Percentiles rank a stretch among this genome's conserved stretches.
phyloP scores from a whole-genome alignment of 495 filamentous ascomycete genomes.

The Penicillium angulare region DNA sequence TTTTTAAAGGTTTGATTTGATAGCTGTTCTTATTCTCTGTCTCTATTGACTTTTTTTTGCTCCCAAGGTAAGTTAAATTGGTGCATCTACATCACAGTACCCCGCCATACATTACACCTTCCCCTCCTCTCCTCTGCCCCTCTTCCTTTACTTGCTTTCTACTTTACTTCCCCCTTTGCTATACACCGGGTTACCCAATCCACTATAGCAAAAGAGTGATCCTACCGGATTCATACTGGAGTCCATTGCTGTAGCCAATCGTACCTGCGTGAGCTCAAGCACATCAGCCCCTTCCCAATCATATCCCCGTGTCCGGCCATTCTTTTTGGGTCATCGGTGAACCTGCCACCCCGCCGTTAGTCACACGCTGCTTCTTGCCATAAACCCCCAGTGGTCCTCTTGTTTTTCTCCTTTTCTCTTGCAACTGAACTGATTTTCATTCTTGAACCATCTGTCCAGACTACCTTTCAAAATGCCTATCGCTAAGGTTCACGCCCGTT shows the following conservation, averaged over 20 bases:
- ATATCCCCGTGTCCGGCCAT: slow-evolving; percentile 24
- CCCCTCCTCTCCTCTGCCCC: slow-evolving; percentile 8
- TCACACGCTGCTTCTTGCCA: slow-evolving; percentile 30
- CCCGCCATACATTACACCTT: slow-evolving; percentile 19
- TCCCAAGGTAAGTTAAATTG: slow-evolving; percentile 20
- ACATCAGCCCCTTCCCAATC: slow-evolving; percentile 22
- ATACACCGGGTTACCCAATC: slow-evolving; percentile 2
- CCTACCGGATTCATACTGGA: slow-evolving; percentile 20
- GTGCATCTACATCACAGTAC: slow-evolving; percentile 8
- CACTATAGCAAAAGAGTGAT: slow-evolving; percentile 10
- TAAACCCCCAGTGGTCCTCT: slow-evolving; percentile 19
- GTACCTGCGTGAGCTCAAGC: slow-evolving; percentile 22
- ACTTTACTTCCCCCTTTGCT: background rate
- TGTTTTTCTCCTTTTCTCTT: slow-evolving; percentile 24
- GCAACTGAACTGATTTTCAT: slow-evolving; percentile 23
- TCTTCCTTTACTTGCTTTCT: background rate
- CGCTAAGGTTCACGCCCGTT: slow-evolving; percentile 97
- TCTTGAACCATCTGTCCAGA: slow-evolving; percentile 28
- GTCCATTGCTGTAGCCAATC: slow-evolving; percentile 21
- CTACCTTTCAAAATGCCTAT: slow-evolving; percentile 73
- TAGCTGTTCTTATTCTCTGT: too few relatives aligned
- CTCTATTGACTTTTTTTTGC: too few relatives aligned
- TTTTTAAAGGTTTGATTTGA: slow-evolving; percentile 12
- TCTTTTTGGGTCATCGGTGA: slow-evolving; percentile 52
- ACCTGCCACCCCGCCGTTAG: slow-evolving; percentile 39